phyloP scores from a whole-genome alignment of 495 filamentous ascomycete species.

The Bacidia rubella region DNA sequence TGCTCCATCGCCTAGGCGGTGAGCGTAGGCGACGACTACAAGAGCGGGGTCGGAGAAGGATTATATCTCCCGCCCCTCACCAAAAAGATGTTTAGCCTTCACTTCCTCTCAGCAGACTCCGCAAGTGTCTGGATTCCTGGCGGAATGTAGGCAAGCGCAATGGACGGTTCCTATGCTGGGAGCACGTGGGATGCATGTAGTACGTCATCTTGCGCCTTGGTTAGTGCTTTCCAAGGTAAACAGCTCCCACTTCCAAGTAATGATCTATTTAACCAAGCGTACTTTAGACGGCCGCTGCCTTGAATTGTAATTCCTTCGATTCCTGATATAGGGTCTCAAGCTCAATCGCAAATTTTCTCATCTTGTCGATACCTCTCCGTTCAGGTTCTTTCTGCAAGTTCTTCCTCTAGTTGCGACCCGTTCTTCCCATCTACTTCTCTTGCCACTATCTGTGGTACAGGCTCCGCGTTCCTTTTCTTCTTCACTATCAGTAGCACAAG shows the following conservation, averaged over 20 bases:
- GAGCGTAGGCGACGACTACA: neutral
- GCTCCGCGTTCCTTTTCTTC: no score
- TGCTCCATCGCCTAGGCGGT: no score
- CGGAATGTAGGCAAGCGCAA: neutral
- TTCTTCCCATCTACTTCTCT: no score
- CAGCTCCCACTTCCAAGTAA: slow-evolving; percentile 1
- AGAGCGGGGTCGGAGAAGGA: neutral
- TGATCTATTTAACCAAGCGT: neutral
- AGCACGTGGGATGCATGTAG: neutral
- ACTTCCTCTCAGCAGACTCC: neutral
- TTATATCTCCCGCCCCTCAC: neutral
- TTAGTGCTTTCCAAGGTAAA: slow-evolving; percentile 4
- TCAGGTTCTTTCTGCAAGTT: no score
- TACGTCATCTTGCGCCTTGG: slow-evolving; percentile 1
- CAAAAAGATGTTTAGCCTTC: neutral
- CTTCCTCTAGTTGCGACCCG: no score
- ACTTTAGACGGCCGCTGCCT: neutral
- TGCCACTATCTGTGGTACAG: no score
- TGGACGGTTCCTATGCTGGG: neutral
- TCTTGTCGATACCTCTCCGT: no score
- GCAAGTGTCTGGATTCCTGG: neutral
- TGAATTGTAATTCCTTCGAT: no score
- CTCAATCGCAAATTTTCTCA: neutral
- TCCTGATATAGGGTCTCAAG: no score
- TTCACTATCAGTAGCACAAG: neutral